Percentiles rank a stretch among this genome's conserved stretches.
Conservation (phyloP, 2,329 filamentous ascomycete species). For the Phoma herbarum region DNA sequence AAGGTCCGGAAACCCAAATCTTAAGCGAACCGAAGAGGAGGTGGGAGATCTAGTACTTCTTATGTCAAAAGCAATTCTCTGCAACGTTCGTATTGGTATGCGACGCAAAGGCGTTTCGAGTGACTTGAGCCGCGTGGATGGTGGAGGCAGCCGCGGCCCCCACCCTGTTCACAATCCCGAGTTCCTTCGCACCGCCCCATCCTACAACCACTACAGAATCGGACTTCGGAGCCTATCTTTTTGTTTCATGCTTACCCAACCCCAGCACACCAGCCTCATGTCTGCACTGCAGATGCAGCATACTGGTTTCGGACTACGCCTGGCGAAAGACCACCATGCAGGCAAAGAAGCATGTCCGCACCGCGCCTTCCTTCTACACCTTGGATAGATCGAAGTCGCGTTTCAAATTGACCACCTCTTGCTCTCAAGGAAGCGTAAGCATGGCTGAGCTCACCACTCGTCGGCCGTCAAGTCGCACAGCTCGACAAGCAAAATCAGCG, state of each 20-base stretch:
- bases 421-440: background rate
- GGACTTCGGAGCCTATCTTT: slow-evolving; percentile 10
- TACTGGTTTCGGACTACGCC: background rate
- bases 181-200: slow-evolving; percentile 3
- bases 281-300: background rate
- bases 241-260: background rate
- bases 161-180: slow-evolving; percentile 15
- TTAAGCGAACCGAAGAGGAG: slow-evolving; percentile 33
- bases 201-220: background rate
- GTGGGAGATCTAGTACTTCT: slow-evolving; percentile 31
- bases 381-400: background rate
- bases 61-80: background rate
- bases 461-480: background rate
- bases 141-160: background rate
- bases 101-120: background rate
- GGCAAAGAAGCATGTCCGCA: slow-evolving; percentile 3
- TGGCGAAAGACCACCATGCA: slow-evolving; percentile 2
- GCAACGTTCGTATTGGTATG: background rate
- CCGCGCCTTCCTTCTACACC: background rate
- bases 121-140: background rate
- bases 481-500: background rate
- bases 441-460: background rate
- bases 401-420: slow-evolving; percentile 3
- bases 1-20: slow-evolving; percentile 34
- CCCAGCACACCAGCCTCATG: background rate